Evolutionary conservation across 1,284 basidiomycete genomes (phyloP).

Genomic region (Chondrostereum purpureum): DNA sequence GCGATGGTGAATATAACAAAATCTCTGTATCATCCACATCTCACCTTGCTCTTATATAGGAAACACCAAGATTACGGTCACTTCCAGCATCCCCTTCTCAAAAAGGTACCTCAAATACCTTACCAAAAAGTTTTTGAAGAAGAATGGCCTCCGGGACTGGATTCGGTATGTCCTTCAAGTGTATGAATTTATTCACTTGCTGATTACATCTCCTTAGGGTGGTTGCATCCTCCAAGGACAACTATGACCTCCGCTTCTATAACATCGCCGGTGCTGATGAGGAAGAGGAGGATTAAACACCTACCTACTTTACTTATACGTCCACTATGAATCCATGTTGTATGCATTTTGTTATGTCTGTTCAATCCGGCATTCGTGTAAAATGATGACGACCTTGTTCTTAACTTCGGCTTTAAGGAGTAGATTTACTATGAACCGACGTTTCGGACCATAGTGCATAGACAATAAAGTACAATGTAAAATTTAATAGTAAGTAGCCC

Average conservation of each 20-base stretch:
- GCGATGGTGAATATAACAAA: constrained; percentile 58
- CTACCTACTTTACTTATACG: too few relatives aligned
- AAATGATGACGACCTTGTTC: too few relatives aligned
- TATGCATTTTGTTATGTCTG: too few relatives aligned
- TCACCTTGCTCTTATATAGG: constrained; percentile 27
- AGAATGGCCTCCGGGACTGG: constrained; percentile 82
- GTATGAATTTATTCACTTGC: not conserved
- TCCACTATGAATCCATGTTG: too few relatives aligned
- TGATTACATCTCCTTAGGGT: constrained; percentile 40
- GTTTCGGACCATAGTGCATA: too few relatives aligned
- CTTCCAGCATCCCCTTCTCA: constrained; percentile 80
- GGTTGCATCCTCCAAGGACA: constrained; percentile 84
- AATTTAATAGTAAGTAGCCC: too few relatives aligned
- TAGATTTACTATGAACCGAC: too few relatives aligned
- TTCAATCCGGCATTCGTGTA: too few relatives aligned
- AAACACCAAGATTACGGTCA: constrained; percentile 75
- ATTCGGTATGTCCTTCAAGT: constrained; percentile 51
- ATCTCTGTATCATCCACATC: not conserved
- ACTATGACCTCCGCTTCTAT: constrained; percentile 89
- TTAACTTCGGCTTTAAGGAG: too few relatives aligned
- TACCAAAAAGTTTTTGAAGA: constrained; percentile 95
- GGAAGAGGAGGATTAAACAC: too few relatives aligned
- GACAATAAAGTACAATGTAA: too few relatives aligned
- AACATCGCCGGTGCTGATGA: too few relatives aligned
- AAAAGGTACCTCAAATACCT: constrained; percentile 93